Base-by-base conservation (phyloP, 352 stramenopile species). In the Globisporangium spiculum region DNA sequence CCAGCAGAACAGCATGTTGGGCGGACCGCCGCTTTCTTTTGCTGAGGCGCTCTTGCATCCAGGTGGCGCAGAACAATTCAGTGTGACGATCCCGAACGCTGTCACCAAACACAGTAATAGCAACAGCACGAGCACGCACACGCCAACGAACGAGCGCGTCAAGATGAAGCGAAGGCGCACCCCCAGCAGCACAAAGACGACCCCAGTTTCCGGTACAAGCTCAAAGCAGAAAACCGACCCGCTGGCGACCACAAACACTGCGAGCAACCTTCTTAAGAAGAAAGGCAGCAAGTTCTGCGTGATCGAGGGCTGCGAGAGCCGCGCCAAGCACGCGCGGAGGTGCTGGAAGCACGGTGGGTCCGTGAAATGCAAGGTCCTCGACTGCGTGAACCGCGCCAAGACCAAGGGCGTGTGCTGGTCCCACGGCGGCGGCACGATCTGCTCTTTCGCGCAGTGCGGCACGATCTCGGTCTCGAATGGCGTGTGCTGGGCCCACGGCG, bases 361-460 rank as follows among this genome's bases (percentile, higher is more conserved):
- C 7, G 75, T 85, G 63, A 80, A 86, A 61, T 91, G 83, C 76
- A 89, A 84, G 27, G 68, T 85, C 2, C 66, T 68, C 0, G 80
- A 82, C 68, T 86, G 79, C 50, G 60, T 69, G 4, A 89, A 89
- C 68, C 79, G 79, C 52, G 79, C 79, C 44, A 89, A 89, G 67
- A 84, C 79, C 36, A 84, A 84, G 54, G 81, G 81, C 12, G 73
- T 89, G 6, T 89, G 81, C 64, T 89, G 81, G 81, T 86, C 77
- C 18, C 81, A 89, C 66, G 81, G 81, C 20, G 81, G 81, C 27
- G 81, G 81, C 55, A 89, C 76, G 12, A 65, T 80, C 16, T 89
- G 81, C 66, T 81, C 77, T 0, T 78, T 80, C 65, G 62, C 48
- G 10, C 70, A 73, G 12, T 89, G 81, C 58, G 69, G 67, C 4